phyloP scores from a whole-genome alignment of 2,329 filamentous ascomycete species.

The Colletotrichum sp. region DNA sequence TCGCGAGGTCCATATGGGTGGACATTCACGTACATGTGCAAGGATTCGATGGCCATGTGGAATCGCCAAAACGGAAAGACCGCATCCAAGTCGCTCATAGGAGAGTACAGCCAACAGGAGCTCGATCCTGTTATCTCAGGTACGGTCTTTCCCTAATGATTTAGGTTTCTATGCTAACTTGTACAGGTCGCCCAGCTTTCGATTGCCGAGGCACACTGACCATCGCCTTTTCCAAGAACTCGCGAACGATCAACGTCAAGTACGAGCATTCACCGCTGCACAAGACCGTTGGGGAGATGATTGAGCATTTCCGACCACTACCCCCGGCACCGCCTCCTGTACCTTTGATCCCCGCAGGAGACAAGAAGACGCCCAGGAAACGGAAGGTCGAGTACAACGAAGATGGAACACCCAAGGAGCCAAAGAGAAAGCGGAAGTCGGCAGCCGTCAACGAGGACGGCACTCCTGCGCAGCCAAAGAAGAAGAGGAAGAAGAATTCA shows the following conservation, averaged over 20 bases:
- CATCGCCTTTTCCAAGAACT: constrained; percentile 53
- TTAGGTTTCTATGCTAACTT: not conserved
- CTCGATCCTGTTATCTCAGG: constrained; percentile 50
- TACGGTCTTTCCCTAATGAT: constrained; percentile 30
- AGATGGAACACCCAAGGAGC: not conserved
- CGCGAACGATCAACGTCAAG: constrained; percentile 53
- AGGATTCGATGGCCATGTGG: constrained; percentile 58
- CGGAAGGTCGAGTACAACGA: constrained; percentile 21
- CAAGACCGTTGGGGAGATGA: constrained; percentile 56
- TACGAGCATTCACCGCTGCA: constrained; percentile 65
- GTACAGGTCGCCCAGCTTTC: constrained; percentile 60
- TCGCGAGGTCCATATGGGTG: constrained; percentile 53
- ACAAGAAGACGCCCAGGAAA: constrained; percentile 31
- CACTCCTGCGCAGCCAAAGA: constrained; percentile 19
- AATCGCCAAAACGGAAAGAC: constrained; percentile 48
- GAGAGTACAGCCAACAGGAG: constrained; percentile 53
- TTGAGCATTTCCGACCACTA: constrained; percentile 51
- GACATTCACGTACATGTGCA: constrained; percentile 59
- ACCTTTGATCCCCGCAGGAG: constrained; percentile 21
- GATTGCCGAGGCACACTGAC: constrained; percentile 59
- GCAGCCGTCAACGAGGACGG: constrained; percentile 21
- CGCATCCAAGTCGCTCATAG: constrained; percentile 45
- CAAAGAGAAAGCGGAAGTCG: constrained; percentile 17
- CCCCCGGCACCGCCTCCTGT: constrained; percentile 34
- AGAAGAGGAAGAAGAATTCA: constrained; percentile 1